Base-by-base conservation (phyloP, 2,329 filamentous ascomycete genomes). In the Arthrocladium fulminans region DNA sequence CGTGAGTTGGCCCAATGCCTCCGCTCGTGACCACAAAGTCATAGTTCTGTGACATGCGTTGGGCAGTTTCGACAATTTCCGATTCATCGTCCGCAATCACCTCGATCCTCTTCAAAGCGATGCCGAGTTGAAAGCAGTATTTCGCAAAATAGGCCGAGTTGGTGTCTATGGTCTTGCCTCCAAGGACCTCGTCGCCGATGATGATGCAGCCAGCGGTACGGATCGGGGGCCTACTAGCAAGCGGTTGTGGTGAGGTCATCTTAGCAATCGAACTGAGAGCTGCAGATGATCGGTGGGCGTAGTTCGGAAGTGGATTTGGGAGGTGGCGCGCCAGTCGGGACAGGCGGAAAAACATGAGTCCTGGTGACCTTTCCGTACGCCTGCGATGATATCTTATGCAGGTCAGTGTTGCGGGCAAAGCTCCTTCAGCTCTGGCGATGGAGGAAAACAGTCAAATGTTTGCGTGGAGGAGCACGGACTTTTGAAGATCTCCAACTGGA, bases 1-100 rank as follows among this genome's bases (percentile, higher is more conserved):
- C 92, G 72, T 70, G 90, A 85, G 90, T 97, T 56, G 92, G 92
- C 9, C 90, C 90, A 61, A 98, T 97, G 24, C 92, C 90, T 57
- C 92, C 90, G 59, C 86, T 92, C 5, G 92, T 97, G 3, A 97
- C 87, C 39, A 98, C 86, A 64, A 97, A 87, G 67, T 97, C 92
- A 63, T 96, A 97, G 55, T 79, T 82, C 45, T 77, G 75, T 62
- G 86, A 94, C 88, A 98, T 94, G 54, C 89, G 81, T 45, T 76
- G 76, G 4, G 88, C 83, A 1, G 88, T 88, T 65, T 97, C 89
- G 45, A 90, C 73, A 61, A 98, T 97, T 60, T 96, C 89, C 53
- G 73, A 72, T 63, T 95, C 88, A 54, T 96, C 89, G 60, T 98
- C 92, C 52, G 87, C 84, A 60, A 97, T 92, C 50, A 96, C 89